Percentiles rank a stretch among this genome's conserved stretches.
Conservation (phyloP, 2,329 filamentous ascomycete genomes). For the Elsinoe arachidis region DNA sequence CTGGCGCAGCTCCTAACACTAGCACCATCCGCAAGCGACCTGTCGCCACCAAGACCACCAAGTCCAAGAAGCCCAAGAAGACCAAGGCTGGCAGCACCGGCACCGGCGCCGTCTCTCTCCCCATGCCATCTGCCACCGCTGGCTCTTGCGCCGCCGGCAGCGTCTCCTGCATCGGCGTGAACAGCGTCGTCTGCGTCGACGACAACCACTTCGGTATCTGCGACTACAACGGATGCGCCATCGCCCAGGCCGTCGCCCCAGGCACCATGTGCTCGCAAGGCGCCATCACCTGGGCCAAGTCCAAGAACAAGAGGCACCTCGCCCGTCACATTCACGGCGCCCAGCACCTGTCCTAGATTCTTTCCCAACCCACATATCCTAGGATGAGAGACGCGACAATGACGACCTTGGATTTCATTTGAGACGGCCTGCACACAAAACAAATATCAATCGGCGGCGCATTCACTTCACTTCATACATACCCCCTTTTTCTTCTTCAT, state of each 20-base stretch:
- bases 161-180: slow-evolving; percentile 33
- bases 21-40: slow-evolving; percentile 14
- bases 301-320: slow-evolving; percentile 16
- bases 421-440: not conserved
- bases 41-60: slow-evolving; percentile 6
- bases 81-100: slow-evolving; percentile 13
- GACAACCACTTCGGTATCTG: slow-evolving; percentile 36
- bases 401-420: slow-evolving; percentile 1
- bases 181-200: slow-evolving; percentile 37
- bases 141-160: slow-evolving; percentile 19
- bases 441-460: not conserved
- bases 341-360: slow-evolving; percentile 12
- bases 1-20: slow-evolving; percentile 13
- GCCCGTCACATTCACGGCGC: slow-evolving; percentile 14
- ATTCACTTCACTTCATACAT: slow-evolving; percentile 6
- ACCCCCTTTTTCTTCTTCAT: slow-evolving; percentile 2
- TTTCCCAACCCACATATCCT: not conserved
- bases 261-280: slow-evolving; percentile 36
- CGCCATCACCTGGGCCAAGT: slow-evolving; percentile 21
- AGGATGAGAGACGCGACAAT: not conserved
- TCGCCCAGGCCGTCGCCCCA: slow-evolving; percentile 32
- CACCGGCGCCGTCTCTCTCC: slow-evolving; percentile 10
- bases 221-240: slow-evolving; percentile 33
- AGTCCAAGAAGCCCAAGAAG: slow-evolving; percentile 14
- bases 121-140: slow-evolving; percentile 11